Evolutionary conservation across 2,329 filamentous ascomycete species (phyloP), one percentile per base, ranked within the genome.

Genomic region (Hypoxylon sp.): DNA sequence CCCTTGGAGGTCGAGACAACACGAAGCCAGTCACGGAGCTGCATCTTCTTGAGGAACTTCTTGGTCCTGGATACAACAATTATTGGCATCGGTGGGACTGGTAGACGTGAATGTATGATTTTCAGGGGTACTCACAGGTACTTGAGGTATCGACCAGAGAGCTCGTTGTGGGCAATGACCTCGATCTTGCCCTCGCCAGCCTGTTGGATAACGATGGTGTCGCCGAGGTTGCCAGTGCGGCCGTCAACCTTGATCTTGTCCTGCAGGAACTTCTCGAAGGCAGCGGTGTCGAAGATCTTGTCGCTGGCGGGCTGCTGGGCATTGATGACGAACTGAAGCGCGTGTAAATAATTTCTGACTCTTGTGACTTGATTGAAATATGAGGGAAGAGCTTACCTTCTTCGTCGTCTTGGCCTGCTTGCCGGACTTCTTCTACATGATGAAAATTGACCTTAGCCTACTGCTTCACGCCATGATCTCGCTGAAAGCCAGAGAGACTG

Each of bases 31-130:
- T 99, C 96, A 87, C 96, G 93, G 82, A 99, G 93, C 90, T 98
- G 95, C 89, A 97, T 93, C 93, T 99, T 99, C 94, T 99, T 99
- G 85, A 99, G 91, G 91, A 97, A 99, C 90, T 99, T 99, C 93
- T 99, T 99, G 83, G 96, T 99, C 82, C 93, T 97, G 74, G 51
- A 68, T 12, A 21, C 45, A 32, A 11, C 16, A 1, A 43, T 32
- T 21, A 43, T 67, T 37, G 63, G 56, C 16, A 55, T 16, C 9
- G 7, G 7, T 30, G n/a, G 14, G 14, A 29, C 11, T n/a, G 6
- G 25, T 11, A 2, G 23, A 39, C 32, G 25, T 21, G 12, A 19
- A 19, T 7, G 14, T 16, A 14, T 7, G 23, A 27, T 46, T 14
- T n/a, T 43, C 25, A 30, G 34, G 51, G 32, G 4, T 63, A 87